Conservation (phyloP, 176 grass and related monocot genomes). For the Musa schizocarpa region DNA sequence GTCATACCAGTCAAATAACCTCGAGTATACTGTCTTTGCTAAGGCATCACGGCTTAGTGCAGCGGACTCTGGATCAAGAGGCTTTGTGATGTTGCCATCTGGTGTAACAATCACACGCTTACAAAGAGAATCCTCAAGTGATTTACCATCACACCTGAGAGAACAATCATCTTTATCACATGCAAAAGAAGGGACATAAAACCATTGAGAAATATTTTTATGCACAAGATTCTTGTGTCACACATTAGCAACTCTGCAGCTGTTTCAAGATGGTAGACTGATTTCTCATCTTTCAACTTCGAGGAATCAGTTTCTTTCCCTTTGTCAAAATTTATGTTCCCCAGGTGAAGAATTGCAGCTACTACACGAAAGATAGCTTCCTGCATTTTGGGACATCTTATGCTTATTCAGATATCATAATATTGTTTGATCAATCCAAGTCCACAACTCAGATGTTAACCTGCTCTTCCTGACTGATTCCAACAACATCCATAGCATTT, state of each 20-base stretch:
- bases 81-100: conserved; percentile 92
- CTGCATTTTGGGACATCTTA: conserved; percentile 27
- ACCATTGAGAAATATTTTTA: neutral
- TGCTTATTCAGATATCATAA: neutral
- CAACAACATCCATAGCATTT: conserved; percentile 92
- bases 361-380: conserved; percentile 94
- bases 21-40: conserved; percentile 86
- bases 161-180: conserved; percentile 17
- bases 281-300: conserved; percentile 64
- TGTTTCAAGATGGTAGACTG: conserved; percentile 61
- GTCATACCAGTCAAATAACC: conserved; percentile 86
- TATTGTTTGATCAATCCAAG: neutral
- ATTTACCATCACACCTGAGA: conserved; percentile 66
- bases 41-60: conserved; percentile 72
- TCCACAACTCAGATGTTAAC: conserved; percentile 19
- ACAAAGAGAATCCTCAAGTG: conserved; percentile 73
- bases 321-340: conserved; percentile 85
- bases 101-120: conserved; percentile 85
- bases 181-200: no score
- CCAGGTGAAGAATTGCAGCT: conserved; percentile 79
- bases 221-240: conserved; percentile 6
- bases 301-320: conserved; percentile 78
- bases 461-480: conserved; percentile 83
- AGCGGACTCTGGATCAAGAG: conserved; percentile 83
- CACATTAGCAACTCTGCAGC: conserved; percentile 86